Evolutionary conservation across 2,329 filamentous ascomycete species (phyloP), one percentile per base, ranked within the genome.

Genomic region (Davidsoniella virescens): DNA sequence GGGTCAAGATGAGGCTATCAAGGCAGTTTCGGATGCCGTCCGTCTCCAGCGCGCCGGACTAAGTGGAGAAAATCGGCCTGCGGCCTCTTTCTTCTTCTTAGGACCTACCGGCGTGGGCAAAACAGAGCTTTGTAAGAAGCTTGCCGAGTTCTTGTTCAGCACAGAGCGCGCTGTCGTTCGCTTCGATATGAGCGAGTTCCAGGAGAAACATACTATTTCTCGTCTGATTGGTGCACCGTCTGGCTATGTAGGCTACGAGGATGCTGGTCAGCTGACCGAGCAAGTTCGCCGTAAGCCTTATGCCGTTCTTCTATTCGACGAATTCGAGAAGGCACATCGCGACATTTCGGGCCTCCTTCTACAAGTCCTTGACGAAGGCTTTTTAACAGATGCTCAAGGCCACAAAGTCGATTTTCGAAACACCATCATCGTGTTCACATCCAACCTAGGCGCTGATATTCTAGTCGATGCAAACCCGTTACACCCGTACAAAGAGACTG

Each of bases 171-270:
- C 92, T 2, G 87, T 98, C 23, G 78, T 95, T 33, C 77, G 92
- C 33, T 96, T 96, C 64, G 92, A 96, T 64, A 96, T 96, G 92
- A 86, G 80, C 58, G 92, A 98, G 61, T 96, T 95, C 63, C 87
- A 94, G 61, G 92, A 96, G 62, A 94, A 94, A 64, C 90, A 96
- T 62, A 96, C 92, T 3, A 84, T 96, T 51, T 94, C 86, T 25
- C 77, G 90, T 16, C 75, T 96, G 29, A 95, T 96, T 56, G 92
- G 92, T 42, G 84, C 84, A 2, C 92, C 92, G 0, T 90, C 92
- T 5, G 90, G 90, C 18, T 96, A 96, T 60, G 84, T 96, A 23
- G 92, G 92, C 8, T 96, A 96, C 61, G 92, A 98, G 44, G 92
- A 96, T 60, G 88, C 90, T 3, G 92, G 92, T 0, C 92, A 96